Evolutionary conservation across 164 flowering plant genomes (phyloP), one percentile per base, ranked within the genome.

Genomic region (Sedum album): DNA sequence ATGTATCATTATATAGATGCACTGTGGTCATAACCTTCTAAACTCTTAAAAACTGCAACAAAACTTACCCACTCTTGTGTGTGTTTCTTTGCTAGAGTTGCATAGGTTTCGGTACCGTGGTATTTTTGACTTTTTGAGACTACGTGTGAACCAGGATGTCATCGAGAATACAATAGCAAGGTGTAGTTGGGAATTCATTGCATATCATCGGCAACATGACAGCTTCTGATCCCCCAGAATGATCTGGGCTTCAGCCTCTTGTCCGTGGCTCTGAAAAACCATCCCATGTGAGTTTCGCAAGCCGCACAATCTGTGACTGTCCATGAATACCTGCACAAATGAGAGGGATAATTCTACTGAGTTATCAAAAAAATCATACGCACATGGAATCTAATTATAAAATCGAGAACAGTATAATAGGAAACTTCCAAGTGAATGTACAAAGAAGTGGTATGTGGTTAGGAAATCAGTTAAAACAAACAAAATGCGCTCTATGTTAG

Each of bases 241-340:
- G 85, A 81, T 66, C 61, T 74, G 8, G 98, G 98, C 80, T 81
- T 83, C 83, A 89, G 49, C 39, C 75, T 83, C 72, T 69, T 84
- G 70, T 83, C 73, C 17, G 81, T 83, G 31, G 96, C 96, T 0
- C 90, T 89, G 67, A 90, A 93, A 44, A 79, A 82, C 97, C 97
- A 93, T 4, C 98, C 98, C 94, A 82, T 77, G 23, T 78, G 84
- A 33, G 78, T 72, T 76, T 82, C 93, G 69, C 98, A 91, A 13
- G 75, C 66, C n/a, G 85, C 77, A 75, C 98, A 93, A 67, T 72
- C 77, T 20, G 88, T 67, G 38, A 84, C 78, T 36, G 97, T 88
- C 98, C 98, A 90, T 42, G 91, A 91, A 78, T 93, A 90, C 77
- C 98, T 93, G 86, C 72, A 76, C 35, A n/a, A 66, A 36, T 6